Evolutionary conservation across 495 filamentous ascomycete species (phyloP), one percentile per base, ranked within the genome.

Genomic region (Penicilliopsis zonata): DNA sequence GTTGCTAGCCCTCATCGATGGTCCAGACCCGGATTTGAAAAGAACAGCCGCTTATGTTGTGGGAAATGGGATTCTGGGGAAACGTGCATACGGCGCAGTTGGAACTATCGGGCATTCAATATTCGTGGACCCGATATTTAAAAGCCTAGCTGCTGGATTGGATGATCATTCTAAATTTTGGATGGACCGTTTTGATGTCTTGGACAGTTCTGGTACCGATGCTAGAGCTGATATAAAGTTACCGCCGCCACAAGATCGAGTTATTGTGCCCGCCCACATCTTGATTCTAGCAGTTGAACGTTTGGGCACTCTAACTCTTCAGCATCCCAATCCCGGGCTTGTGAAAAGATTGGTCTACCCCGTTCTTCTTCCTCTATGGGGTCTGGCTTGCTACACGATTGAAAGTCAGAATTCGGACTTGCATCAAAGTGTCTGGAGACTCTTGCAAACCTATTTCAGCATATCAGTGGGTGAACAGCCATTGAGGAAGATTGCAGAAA

Each of bases 261-360:
- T 43, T 1, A 12, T 57, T 8, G 44, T 61, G 3, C 38, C 43
- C 6, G 42, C 49, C 5, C 18, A 41, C 5, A 37, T 43, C 14
- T 27, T 67, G 3, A 22, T 35, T 0, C 13, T 55, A 12, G 70
- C 74, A 5, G 32, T 90, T 5, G 53, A 61, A 13, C 69, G 80
- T 10, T 39, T 90, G 5, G 59, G 56, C 18, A 55, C 59, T 4
- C 49, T 90, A 5, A 44, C 77, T 2, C 53, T 70, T 16, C 76
- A 80, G 8, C 80, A 83, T 51, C 76, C 80, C 0, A 79, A 86
- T 39, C 78, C 80, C 3, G 74, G 74, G 1, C 56, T 90, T n/a
- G 69, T 74, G 12, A 85, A 77, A 46, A 65, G 82, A 35, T 50
- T 86, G 3, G 50, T 87, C 4, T 55, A 62, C 19, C 80, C 73